Conservation (phyloP, 2,329 filamentous ascomycete species). For the Raffaelea deltoideospora region DNA sequence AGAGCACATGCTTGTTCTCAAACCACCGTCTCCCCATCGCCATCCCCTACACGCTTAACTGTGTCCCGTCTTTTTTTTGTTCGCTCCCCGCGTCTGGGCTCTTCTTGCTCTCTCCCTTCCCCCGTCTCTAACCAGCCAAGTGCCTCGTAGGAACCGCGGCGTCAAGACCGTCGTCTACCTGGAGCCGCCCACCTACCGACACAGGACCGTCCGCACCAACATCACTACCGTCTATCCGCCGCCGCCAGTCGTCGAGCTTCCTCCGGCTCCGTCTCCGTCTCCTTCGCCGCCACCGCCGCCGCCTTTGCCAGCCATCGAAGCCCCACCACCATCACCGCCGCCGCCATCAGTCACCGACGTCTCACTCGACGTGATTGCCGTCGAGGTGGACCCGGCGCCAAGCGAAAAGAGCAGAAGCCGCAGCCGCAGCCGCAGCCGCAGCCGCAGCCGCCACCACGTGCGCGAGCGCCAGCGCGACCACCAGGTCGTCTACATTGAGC, state of each 20-base stretch:
- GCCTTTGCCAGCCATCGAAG: conserved; percentile 6
- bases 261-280: conserved; percentile 8
- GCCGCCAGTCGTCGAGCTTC: too few relatives aligned
- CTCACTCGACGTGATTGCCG: conserved; percentile 26
- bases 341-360: too few relatives aligned
- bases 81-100: background rate
- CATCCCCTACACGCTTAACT: too few relatives aligned
- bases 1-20: too few relatives aligned
- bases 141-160: conserved; percentile 7
- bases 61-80: too few relatives aligned
- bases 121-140: conserved; percentile 4
- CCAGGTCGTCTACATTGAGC: conserved; percentile 16
- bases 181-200: conserved; percentile 21
- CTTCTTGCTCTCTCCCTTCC: background rate
- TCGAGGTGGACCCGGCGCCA: conserved; percentile 21
- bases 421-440: background rate
- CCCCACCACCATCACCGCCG: too few relatives aligned
- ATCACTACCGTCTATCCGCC: conserved; percentile 23
- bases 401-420: background rate
- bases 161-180: conserved; percentile 25
- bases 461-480: conserved; percentile 12
- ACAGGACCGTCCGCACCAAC: conserved; percentile 19
- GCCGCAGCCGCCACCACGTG: conserved; percentile 10
- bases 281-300: conserved; percentile 5
- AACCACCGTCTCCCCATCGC: too few relatives aligned